phyloP scores from a whole-genome alignment of 2,329 filamentous ascomycete species.

The Endothia cerciana region DNA sequence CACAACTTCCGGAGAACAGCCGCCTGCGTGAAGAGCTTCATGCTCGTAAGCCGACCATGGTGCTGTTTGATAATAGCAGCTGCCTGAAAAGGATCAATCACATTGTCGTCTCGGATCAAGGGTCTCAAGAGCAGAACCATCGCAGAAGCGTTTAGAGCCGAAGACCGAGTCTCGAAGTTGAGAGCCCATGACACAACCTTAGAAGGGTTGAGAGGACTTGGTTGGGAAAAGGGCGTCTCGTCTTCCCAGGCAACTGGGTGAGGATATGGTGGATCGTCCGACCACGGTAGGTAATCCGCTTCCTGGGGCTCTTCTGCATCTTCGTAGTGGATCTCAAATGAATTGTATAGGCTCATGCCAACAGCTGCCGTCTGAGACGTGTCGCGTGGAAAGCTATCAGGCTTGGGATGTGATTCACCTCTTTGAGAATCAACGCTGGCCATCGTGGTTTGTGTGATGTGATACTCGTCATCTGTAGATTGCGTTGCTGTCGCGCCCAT shows the following conservation, averaged over 20 bases:
- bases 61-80: slow-evolving; percentile 62
- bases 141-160: slow-evolving; percentile 61
- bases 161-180: slow-evolving; percentile 59
- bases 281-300: slow-evolving; percentile 63
- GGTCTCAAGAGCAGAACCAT: slow-evolving; percentile 64
- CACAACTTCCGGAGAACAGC: slow-evolving; percentile 65
- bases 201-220: slow-evolving; percentile 58
- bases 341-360: slow-evolving; percentile 35
- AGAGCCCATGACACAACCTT: slow-evolving; percentile 57
- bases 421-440: slow-evolving; percentile 33
- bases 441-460: slow-evolving; percentile 50
- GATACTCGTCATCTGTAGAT: slow-evolving; percentile 37
- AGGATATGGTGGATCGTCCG: slow-evolving; percentile 59
- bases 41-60: slow-evolving; percentile 61
- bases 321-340: slow-evolving; percentile 42
- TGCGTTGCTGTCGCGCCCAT: slow-evolving; percentile 30
- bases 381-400: slow-evolving; percentile 25
- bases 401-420: slow-evolving; percentile 24
- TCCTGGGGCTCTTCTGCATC: slow-evolving; percentile 52
- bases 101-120: slow-evolving; percentile 54
- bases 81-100: slow-evolving; percentile 61
- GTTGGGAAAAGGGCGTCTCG: slow-evolving; percentile 17
- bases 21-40: slow-evolving; percentile 64
- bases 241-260: slow-evolving; percentile 42
- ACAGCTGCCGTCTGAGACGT: slow-evolving; percentile 20